Base-by-base conservation (phyloP, 2,329 filamentous ascomycete species). In the Fusarium poae region DNA sequence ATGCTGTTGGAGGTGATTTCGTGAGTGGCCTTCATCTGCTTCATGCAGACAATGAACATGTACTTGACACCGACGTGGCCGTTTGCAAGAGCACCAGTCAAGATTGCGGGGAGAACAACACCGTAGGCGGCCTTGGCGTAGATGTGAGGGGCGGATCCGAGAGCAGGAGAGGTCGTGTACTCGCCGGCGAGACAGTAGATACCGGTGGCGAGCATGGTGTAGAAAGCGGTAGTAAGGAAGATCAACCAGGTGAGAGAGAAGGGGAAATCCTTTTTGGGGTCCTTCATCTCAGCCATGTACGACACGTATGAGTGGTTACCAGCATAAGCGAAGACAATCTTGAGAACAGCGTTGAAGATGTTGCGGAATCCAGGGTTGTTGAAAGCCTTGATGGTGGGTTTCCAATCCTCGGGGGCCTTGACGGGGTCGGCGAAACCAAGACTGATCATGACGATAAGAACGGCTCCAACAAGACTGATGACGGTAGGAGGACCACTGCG, bases 31-130 rank as follows among this genome's bases (percentile, higher is more conserved):
- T 58, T 63, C 44, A 66, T 57, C 45, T 43, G 51, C 20, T 51
- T 54, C 57, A 67, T 66, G 5, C 20, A 32, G 13, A 62, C 51
- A 15, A 67, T 53, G 2, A 67, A 62, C 12, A 58, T 43, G 23
- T 72, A 74, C 42, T 74, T 74, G 50, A 65, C 59, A 45, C 69
- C 65, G 11, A 70, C 65, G 48, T 74, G 72, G 2, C 69, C 71
- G 5, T 70, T 70, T 15, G 62, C 57, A 20, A 71, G 62, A 12
- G 64, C 69, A 11, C 64, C 67, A n/a, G 67, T 65, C 16, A 73
- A 12, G n/a, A 51, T 27, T 21, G 72, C 65, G 6, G 65, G 67
- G 5, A 74, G 57, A 3, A 68, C 60, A 34, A 71, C 40, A 13
- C 72, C 72, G 10, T 72, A 74, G 3, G 70, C 70, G 9, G 71